Evolutionary conservation across 345 rosid genomes (phyloP).

Genomic region (Syzygium jambos): DNA sequence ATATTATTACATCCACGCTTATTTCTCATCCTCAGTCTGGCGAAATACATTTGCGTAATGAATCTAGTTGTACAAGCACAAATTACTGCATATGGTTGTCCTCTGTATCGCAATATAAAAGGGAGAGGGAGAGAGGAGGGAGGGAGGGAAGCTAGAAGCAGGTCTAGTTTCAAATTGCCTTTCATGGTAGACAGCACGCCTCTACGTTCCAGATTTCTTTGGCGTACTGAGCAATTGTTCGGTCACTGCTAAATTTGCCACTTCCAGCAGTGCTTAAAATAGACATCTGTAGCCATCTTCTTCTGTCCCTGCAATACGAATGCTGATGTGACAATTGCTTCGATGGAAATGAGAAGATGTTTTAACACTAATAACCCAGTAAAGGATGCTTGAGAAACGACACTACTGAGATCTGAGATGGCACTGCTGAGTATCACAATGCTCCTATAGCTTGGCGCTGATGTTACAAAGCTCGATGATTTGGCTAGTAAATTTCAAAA

Average conservation of each 20-base stretch:
- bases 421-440: not conserved
- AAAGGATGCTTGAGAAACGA: not conserved
- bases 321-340: not conserved
- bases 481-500: not conserved
- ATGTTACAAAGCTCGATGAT: not conserved
- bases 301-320: conserved; percentile 46
- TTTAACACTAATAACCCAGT: not conserved
- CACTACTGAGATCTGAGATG: not conserved
- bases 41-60: not conserved
- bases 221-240: conserved; percentile 81
- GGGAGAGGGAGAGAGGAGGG: not conserved
- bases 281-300: conserved; percentile 84
- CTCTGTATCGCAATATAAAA: not conserved
- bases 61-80: not conserved
- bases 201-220: conserved; percentile 85
- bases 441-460: not conserved
- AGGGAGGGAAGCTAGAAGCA: not conserved
- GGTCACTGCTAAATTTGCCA: conserved; percentile 90
- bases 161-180: not conserved
- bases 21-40: not conserved
- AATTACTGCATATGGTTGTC: not conserved
- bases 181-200: conserved; percentile 63
- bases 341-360: not conserved
- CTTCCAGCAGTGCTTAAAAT: conserved; percentile 88
- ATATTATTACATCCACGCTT: not conserved